Evolutionary conservation across 2,329 filamentous ascomycete genomes (phyloP).

Genomic region (Colletotrichum graminicola): DNA sequence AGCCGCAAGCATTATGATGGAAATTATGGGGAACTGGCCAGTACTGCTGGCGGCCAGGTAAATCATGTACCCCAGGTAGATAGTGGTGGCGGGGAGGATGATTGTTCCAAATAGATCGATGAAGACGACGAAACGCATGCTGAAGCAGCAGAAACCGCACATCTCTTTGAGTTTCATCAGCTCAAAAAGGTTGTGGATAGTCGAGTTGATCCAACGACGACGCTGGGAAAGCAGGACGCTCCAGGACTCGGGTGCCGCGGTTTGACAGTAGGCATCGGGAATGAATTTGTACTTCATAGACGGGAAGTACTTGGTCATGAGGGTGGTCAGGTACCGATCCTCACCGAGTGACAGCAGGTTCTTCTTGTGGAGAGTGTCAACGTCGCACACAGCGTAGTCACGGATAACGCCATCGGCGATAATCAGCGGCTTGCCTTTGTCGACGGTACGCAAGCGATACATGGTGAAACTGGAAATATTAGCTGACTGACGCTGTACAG

Average conservation of each 20-base stretch:
- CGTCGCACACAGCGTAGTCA: constrained; percentile 89
- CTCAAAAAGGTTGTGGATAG: constrained; percentile 95
- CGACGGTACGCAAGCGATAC: constrained; percentile 94
- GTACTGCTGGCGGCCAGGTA: constrained; percentile 77
- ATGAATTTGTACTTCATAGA: constrained; percentile 97
- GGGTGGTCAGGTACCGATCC: constrained; percentile 95
- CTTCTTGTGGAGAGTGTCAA: constrained; percentile 97
- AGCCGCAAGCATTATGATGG: constrained; percentile 87
- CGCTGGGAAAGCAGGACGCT: constrained; percentile 95
- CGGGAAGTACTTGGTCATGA: constrained; percentile 99
- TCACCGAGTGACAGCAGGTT: constrained; percentile 94
- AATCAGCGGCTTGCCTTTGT: constrained; percentile 94
- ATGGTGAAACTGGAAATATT: constrained; percentile 86
- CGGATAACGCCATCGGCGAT: constrained; percentile 89
- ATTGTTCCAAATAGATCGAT: constrained; percentile 94
- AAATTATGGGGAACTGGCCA: constrained; percentile 87
- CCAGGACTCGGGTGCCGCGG: constrained; percentile 94
- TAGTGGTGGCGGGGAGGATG: constrained; percentile 89
- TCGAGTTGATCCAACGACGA: constrained; percentile 99
- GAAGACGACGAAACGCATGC: constrained; percentile 96
- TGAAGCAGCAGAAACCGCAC: constrained; percentile 99
- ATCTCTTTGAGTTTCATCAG: constrained; percentile 91
- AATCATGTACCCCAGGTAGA: constrained; percentile 89
- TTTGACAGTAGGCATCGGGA: constrained; percentile 91
- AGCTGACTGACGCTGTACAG: constrained; percentile 45